phyloP scores from a whole-genome alignment of 257 asterid genomes.

The Primulina huaijiensis region DNA sequence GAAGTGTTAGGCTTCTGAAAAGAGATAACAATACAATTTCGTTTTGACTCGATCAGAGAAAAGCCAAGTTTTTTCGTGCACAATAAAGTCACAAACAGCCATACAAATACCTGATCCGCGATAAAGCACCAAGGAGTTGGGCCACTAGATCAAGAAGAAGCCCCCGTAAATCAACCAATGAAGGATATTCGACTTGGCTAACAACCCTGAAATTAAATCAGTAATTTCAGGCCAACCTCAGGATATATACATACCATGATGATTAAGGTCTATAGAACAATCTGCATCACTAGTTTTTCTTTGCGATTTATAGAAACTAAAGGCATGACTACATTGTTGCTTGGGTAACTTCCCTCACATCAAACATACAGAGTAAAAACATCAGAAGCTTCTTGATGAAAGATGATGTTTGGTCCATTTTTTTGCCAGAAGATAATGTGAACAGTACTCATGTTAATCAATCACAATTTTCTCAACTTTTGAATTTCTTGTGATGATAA shows the following conservation, averaged over 20 bases:
- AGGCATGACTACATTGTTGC: background rate
- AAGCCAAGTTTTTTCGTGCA: background rate
- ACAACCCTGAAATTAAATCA: conserved; percentile 64
- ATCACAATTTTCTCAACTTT: too few species aligned
- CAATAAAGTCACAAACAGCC: conserved; percentile 9
- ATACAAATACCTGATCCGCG: conserved; percentile 71
- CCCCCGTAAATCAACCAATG: conserved; percentile 97
- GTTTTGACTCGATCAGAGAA: background rate
- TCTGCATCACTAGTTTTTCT: background rate
- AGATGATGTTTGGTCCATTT: background rate
- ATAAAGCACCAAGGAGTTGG: conserved; percentile 98
- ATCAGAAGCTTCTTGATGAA: background rate
- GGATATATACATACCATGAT: background rate
- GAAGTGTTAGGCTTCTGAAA: conserved; percentile 91
- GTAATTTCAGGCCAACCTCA: background rate
- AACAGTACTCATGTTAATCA: background rate
- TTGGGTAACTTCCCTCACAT: background rate
- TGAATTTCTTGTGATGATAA: background rate
- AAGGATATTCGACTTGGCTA: conserved; percentile 97
- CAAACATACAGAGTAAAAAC: background rate
- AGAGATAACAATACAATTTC: background rate
- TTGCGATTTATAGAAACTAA: conserved; percentile 6
- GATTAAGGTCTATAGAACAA: conserved; percentile 14
- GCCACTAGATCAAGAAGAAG: conserved; percentile 98
- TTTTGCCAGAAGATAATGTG: conserved; percentile 9